These are phyloP conservation scores for Solanum clarkiae DNA, from an alignment of 257 asterid species.

Conservation along the genomic window DNA sequence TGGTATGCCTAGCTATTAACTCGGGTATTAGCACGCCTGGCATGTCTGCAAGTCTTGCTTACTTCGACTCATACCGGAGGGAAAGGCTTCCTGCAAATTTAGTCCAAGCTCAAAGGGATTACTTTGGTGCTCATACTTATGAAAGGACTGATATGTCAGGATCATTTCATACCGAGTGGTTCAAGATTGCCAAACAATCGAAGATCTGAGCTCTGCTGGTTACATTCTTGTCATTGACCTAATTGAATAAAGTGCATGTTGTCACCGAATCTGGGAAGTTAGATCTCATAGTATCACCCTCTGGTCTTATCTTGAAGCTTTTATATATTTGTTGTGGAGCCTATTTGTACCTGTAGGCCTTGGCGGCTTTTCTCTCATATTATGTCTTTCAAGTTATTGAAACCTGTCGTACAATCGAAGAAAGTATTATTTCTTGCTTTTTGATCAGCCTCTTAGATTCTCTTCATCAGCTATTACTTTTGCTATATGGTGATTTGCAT, in stretches of 20 bases:
- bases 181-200: constrained; percentile 58
- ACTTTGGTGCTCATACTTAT: constrained; percentile 93
- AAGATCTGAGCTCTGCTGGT: constrained; percentile 22
- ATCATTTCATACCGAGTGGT: constrained; percentile 89
- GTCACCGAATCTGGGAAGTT: not conserved
- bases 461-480: not conserved
- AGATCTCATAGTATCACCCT: not conserved
- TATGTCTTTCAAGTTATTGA: not conserved
- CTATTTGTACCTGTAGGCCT: not conserved
- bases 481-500: not conserved
- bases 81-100: constrained; percentile 79
- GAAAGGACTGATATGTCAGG: constrained; percentile 77
- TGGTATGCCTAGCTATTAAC: constrained; percentile 67
- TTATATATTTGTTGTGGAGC: not conserved
- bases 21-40: constrained; percentile 95
- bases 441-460: not conserved
- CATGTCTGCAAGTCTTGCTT: constrained; percentile 92
- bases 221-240: not conserved
- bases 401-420: not conserved
- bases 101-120: constrained; percentile 96
- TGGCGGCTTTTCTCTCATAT: not conserved
- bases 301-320: not conserved
- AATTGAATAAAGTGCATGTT: not conserved
- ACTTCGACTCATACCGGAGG: constrained; percentile 81
- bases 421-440: not conserved